Evolutionary conservation across 2,329 filamentous ascomycete species (phyloP), one percentile per base, ranked within the genome.

Genomic region (Leptosphaerulina australis): DNA sequence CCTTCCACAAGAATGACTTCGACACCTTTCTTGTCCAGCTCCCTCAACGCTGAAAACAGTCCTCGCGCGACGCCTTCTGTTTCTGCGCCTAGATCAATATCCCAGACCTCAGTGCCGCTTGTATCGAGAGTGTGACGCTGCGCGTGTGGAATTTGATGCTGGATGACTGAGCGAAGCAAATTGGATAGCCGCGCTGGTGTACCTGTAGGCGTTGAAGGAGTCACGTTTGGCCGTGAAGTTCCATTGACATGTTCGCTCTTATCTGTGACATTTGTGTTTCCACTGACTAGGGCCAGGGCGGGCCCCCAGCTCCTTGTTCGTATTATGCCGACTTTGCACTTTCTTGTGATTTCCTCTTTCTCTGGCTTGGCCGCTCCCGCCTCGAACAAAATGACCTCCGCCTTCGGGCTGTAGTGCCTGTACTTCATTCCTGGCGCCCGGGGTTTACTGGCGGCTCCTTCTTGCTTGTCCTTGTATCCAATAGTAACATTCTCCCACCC

Each of bases 341-440:
- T 66, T 0, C 54, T 59, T 20, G 56, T 50, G 2, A 76, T 37
- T 12, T 74, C 67, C 3, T 67, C 61, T 2, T 33, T 4, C 54
- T 60, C 57, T 17, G 74, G 56, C 21, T 62, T 50, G 14, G 55
- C 70, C 68, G 69, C 59, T 1, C 76, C 78, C 22, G 82, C 74
- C 69, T 96, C 90, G 68, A 91, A 96, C 1, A 97, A 78, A 11
- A 96, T 77, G 2, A 99, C 92, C 35, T 81, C 85, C 1, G 94
- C 95, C 71, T 87, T 90, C 1, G 94, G 94, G 33, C 92, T 96
- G 68, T 99, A 99, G 71, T 99, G 94, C 69, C 94, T 90, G 71
- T 99, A 99, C 75, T 99, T 99, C 94, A 99, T 99, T 1, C 94
- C 94, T 0, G 94, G 94, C 0, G 94, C 94, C 48, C 90, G 81